Evolutionary conservation across 139 green algal species (phyloP).

Genomic region (Spirogloea muscicola): DNA sequence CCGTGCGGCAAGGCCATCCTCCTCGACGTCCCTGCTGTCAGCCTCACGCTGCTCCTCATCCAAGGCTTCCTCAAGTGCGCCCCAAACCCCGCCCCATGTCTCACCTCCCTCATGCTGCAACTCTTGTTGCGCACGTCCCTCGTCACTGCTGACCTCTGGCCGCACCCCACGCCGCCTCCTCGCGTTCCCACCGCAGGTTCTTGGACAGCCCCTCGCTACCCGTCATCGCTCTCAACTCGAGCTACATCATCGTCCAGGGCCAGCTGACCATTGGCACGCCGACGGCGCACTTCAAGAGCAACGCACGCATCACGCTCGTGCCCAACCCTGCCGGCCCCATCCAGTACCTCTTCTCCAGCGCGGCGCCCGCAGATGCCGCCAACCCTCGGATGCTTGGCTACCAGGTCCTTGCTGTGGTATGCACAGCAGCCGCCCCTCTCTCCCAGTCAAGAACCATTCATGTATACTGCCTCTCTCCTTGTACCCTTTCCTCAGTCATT

Average conservation of each 20-base stretch:
- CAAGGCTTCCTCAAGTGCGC: conserved; percentile 1
- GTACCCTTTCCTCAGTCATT: too few relatives aligned
- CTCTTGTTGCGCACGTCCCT: too few relatives aligned
- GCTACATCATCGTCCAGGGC: conserved; percentile 15
- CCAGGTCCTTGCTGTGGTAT: conserved; percentile 23
- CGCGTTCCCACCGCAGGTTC: conserved; percentile 13
- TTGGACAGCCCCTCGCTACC: not conserved
- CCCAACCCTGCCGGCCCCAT: conserved; percentile 14
- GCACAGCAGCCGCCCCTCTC: too few relatives aligned
- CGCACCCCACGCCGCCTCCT: too few relatives aligned
- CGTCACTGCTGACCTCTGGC: too few relatives aligned
- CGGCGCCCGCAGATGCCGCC: not conserved
- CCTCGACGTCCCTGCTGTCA: not conserved
- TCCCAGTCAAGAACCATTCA: too few relatives aligned
- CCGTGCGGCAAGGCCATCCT: conserved; percentile 17
- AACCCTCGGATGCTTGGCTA: conserved; percentile 15
- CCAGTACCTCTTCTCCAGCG: not conserved
- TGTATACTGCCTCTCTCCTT: too few relatives aligned
- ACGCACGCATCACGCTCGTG: conserved; percentile 9
- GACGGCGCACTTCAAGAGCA: conserved; percentile 1
- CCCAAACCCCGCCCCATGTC: not conserved
- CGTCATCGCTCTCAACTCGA: conserved; percentile 1
- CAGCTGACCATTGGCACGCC: conserved; percentile 12
- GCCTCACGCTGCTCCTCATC: not conserved
- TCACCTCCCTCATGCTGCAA: not conserved